These are phyloP conservation scores for Cnidoscolus chayamansa DNA, from an alignment of 441 rosid genomes.

Conservation along the genomic window DNA sequence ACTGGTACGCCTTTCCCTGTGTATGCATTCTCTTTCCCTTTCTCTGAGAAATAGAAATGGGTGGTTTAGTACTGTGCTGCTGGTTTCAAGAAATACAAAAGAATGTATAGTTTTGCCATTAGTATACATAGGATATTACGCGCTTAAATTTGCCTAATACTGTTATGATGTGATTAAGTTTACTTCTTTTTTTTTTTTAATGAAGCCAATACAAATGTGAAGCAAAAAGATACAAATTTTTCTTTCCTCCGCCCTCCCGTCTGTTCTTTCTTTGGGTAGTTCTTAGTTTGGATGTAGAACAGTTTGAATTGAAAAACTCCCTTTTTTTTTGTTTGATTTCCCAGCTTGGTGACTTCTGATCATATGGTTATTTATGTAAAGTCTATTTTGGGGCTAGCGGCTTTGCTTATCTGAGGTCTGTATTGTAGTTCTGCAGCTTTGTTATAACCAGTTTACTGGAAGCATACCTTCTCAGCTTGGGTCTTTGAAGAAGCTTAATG, in stretches of 20 bases:
- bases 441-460: slow-evolving; percentile 82
- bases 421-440: slow-evolving; percentile 80
- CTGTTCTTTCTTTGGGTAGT: background rate
- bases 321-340: background rate
- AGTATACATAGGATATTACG: background rate
- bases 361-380: background rate
- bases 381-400: background rate
- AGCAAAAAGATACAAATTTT: background rate
- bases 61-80: background rate
- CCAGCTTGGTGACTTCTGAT: background rate
- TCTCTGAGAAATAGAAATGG: background rate
- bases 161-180: background rate
- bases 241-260: background rate
- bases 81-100: slow-evolving; percentile 9
- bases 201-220: background rate
- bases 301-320: background rate
- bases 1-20: background rate
- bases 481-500: slow-evolving; percentile 67
- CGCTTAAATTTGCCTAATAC: background rate
- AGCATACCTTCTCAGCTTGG: slow-evolving; percentile 71
- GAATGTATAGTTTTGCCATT: background rate
- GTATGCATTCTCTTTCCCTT: background rate
- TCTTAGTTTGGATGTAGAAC: background rate
- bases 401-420: background rate
- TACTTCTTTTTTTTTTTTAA: no score